phyloP scores from a whole-genome alignment of 495 filamentous ascomycete genomes.

The Astrothelium subdiscretum region DNA sequence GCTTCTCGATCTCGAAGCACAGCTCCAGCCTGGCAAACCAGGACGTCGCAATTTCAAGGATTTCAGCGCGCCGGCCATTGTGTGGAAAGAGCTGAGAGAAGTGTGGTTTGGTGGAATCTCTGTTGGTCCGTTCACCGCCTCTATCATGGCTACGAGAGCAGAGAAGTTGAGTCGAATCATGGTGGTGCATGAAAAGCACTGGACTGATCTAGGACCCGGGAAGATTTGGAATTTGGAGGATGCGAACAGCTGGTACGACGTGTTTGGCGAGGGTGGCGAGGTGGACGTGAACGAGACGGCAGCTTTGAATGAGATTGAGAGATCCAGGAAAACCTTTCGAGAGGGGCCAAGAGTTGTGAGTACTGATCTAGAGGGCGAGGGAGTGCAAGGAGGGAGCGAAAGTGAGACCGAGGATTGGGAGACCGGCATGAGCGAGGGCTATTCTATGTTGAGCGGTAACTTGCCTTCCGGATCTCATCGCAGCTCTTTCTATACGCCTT shows the following conservation, averaged over 20 bases:
- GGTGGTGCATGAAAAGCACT: background rate
- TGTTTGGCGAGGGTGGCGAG: background rate
- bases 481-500: too few relatives aligned
- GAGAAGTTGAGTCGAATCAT: background rate
- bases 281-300: background rate
- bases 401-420: background rate
- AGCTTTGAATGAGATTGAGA: background rate
- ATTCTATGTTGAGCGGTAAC: too few relatives aligned
- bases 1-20: conserved; percentile 8
- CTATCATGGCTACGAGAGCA: background rate
- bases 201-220: background rate
- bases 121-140: background rate
- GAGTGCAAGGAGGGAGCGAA: background rate
- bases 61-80: conserved; percentile 4
- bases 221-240: background rate
- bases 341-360: background rate
- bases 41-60: background rate
- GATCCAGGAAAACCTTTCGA: background rate
- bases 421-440: too few relatives aligned
- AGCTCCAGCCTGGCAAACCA: background rate
- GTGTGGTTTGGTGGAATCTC: background rate
- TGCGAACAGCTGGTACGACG: background rate
- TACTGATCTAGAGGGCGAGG: background rate
- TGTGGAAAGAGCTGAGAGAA: conserved; percentile 2
- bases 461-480: background rate